These are phyloP conservation scores for Pleomassaria siparia DNA, from an alignment of 2,329 filamentous ascomycete species.

Conservation along the genomic window DNA sequence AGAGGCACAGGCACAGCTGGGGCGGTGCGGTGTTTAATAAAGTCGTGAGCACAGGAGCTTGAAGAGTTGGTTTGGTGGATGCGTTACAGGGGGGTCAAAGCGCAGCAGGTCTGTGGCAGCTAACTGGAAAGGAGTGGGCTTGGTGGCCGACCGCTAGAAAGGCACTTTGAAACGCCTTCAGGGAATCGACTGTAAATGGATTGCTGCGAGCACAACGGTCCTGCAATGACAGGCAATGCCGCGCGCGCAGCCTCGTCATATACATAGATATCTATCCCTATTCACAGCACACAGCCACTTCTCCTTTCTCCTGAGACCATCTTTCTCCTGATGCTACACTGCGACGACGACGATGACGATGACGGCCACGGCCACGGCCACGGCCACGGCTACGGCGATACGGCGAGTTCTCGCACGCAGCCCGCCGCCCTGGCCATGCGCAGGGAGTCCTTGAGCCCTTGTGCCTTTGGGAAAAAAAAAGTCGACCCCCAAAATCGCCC, in stretches of 20 bases:
- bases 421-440: too few relatives aligned
- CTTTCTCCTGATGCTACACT: background rate
- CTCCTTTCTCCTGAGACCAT: background rate
- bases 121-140: background rate
- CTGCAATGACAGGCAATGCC: constrained; percentile 5
- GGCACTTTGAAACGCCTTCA: too few relatives aligned
- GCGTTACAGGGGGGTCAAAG: background rate
- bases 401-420: too few relatives aligned
- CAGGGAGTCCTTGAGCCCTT: too few relatives aligned
- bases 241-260: constrained; percentile 4
- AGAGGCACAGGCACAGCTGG: constrained; percentile 2
- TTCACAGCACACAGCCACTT: too few relatives aligned
- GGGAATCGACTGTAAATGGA: too few relatives aligned
- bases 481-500: background rate
- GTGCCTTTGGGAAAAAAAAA: too few relatives aligned
- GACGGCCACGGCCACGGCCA: too few relatives aligned
- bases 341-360: background rate
- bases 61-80: background rate
- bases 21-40: constrained; percentile 17
- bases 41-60: constrained; percentile 19
- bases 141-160: too few relatives aligned
- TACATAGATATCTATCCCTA: too few relatives aligned
- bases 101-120: background rate
- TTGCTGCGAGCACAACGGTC: constrained; percentile 2
- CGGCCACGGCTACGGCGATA: too few relatives aligned